phyloP scores from a whole-genome alignment of 1,139 yeast genomes.

The Sugiyamaella neomexicana region DNA sequence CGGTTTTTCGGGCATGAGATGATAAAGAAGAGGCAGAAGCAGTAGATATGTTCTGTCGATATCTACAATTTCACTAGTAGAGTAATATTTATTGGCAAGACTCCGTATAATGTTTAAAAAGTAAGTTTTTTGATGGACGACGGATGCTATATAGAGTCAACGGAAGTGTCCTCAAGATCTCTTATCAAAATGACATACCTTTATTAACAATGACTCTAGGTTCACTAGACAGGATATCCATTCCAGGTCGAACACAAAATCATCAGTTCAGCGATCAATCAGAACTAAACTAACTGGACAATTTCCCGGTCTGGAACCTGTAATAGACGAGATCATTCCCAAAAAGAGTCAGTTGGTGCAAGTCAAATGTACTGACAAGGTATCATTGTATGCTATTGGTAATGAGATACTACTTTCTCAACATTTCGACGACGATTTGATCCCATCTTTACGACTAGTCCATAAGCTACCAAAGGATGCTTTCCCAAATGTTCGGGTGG shows the following conservation, averaged over 20 bases:
- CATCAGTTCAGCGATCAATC: conserved; percentile 85
- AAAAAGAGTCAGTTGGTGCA: conserved; percentile 84
- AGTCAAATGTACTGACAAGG: conserved; percentile 86
- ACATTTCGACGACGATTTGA: conserved; percentile 72
- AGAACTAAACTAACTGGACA: conserved; percentile 69
- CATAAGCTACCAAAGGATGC: conserved; percentile 56
- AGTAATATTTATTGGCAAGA: not conserved
- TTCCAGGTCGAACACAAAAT: conserved; percentile 86
- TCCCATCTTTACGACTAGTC: conserved; percentile 74
- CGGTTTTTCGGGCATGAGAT: not conserved
- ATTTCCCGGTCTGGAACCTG: conserved; percentile 70
- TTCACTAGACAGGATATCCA: conserved; percentile 86
- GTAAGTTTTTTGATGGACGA: not conserved
- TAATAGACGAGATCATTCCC: conserved; percentile 80
- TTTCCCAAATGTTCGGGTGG: conserved; percentile 87
- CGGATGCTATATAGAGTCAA: too few relatives aligned
- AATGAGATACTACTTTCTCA: conserved; percentile 76
- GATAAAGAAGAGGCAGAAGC: too few relatives aligned
- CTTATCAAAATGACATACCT: too few relatives aligned
- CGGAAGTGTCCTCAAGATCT: too few relatives aligned
- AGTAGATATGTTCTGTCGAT: too few relatives aligned
- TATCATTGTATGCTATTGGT: conserved; percentile 74
- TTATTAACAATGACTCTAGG: conserved; percentile 2
- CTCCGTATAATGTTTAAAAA: conserved; percentile 4
- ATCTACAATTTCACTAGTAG: too few relatives aligned